Conservation (phyloP, 129 eudicot genomes). For the Flaveria sonorensis region DNA sequence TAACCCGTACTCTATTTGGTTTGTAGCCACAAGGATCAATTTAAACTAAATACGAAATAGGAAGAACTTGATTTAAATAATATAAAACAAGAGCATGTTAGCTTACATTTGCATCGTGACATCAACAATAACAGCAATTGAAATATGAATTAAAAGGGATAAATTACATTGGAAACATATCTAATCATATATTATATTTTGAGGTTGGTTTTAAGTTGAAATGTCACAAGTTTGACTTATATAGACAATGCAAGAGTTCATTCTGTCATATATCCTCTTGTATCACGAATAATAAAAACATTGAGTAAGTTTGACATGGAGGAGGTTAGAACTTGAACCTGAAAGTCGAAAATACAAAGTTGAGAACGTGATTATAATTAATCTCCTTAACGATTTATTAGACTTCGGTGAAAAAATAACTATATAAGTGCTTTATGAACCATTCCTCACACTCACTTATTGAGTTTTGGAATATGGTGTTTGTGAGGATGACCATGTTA, state of each 20-base stretch:
- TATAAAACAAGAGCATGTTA: constrained; percentile 2
- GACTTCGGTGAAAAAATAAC: too few relatives aligned
- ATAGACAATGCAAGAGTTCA: background rate
- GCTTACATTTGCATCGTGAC: background rate
- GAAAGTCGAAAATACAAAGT: too few relatives aligned
- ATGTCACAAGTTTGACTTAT: background rate
- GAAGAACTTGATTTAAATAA: background rate
- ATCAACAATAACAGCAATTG: background rate
- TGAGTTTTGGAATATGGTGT: too few relatives aligned
- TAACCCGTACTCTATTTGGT: too few relatives aligned
- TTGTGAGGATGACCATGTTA: too few relatives aligned
- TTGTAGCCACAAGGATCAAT: background rate
- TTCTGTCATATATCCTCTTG: background rate
- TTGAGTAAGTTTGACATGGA: background rate
- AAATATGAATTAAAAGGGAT: background rate
- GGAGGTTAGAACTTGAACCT: too few relatives aligned
- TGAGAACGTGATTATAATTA: background rate
- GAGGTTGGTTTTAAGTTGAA: background rate
- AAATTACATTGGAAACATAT: constrained; percentile 4
- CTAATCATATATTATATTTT: background rate
- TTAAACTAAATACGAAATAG: background rate
- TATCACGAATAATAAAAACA: constrained; percentile 1
- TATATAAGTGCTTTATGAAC: too few relatives aligned
- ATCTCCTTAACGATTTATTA: background rate
- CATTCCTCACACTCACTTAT: too few relatives aligned